Evolutionary conservation across 176 grass and related monocot genomes (phyloP).

Genomic region (Ensete glaucum): DNA sequence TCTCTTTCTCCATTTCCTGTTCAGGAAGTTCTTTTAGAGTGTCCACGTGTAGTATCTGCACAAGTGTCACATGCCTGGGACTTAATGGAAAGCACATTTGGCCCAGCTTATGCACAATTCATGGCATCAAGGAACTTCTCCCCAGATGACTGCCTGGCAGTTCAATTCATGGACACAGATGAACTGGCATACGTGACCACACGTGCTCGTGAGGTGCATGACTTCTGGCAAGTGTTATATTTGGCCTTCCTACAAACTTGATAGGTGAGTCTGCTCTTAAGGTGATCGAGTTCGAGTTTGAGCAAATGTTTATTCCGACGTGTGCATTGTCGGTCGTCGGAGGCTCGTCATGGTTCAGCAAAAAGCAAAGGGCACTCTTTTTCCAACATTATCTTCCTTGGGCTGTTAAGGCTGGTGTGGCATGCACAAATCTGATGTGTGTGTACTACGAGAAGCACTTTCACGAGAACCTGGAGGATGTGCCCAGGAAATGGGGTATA

Average conservation of each 20-base stretch:
- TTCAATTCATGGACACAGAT: conserved; percentile 85
- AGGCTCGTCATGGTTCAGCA: conserved; percentile 67
- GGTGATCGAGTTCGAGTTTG: conserved; percentile 92
- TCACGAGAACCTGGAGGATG: conserved; percentile 58
- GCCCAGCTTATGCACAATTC: conserved; percentile 74
- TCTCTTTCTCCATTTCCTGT: neutral
- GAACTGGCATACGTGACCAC: conserved; percentile 71
- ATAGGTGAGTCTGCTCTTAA: conserved; percentile 93
- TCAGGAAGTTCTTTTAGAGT: conserved; percentile 73
- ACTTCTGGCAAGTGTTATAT: conserved; percentile 86
- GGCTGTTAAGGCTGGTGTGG: conserved; percentile 53
- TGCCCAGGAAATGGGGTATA: conserved; percentile 75
- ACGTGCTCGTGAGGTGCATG: conserved; percentile 78
- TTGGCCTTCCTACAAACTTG: conserved; percentile 75
- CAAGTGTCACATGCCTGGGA: conserved; percentile 79
- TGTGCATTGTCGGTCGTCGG: conserved; percentile 73
- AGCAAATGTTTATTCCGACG: conserved; percentile 96
- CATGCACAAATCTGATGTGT: conserved; percentile 66
- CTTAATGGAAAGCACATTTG: conserved; percentile 78
- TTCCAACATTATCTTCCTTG: conserved; percentile 79
- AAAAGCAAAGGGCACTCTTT: conserved; percentile 62
- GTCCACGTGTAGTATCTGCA: conserved; percentile 64
- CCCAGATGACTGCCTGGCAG: conserved; percentile 73
- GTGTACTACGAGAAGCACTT: conserved; percentile 96
- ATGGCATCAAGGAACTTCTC: conserved; percentile 99